Evolutionary conservation across 139 green algal species (phyloP).

Genomic region (Chlamydomonas sphaeroides): DNA sequence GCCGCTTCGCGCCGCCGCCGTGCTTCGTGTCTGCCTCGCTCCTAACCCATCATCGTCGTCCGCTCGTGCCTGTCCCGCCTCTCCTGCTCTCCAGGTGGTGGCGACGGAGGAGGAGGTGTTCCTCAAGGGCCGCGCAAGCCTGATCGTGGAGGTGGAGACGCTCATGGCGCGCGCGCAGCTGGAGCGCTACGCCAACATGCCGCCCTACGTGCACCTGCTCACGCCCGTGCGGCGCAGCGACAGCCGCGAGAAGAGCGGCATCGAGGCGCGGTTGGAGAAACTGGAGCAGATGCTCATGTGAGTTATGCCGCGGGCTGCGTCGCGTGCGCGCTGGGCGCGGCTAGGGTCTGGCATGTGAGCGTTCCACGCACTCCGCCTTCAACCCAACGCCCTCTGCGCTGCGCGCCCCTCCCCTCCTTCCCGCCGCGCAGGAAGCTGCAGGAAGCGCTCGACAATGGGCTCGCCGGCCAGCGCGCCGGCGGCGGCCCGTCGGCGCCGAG

Average conservation of each 20-base stretch:
- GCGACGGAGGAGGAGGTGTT: slow-evolving; percentile 56
- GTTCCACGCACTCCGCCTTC: no score
- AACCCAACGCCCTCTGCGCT: no score
- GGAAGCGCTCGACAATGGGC: slow-evolving; percentile 23
- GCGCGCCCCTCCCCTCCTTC: not conserved
- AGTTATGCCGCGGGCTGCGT: not conserved
- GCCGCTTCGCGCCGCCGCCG: no score
- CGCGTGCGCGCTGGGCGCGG: no score
- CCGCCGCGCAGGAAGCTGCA: slow-evolving; percentile 23
- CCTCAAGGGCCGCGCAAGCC: slow-evolving; percentile 49
- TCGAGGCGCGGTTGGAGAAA: slow-evolving; percentile 54
- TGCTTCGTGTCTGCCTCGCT: no score
- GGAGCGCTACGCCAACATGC: slow-evolving; percentile 52
- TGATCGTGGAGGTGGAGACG: slow-evolving; percentile 64
- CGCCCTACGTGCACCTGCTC: slow-evolving; percentile 62
- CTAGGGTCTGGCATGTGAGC: no score
- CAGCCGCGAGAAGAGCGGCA: slow-evolving; percentile 13
- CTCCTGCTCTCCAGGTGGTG: no score
- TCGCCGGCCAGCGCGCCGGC: slow-evolving; percentile 1
- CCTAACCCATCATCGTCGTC: no score
- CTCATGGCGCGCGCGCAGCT: slow-evolving; percentile 51
- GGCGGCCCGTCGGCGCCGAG: not conserved
- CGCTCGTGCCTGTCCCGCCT: no score
- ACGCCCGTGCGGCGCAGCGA: slow-evolving; percentile 34
- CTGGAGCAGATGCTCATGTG: slow-evolving; percentile 54